These are phyloP conservation scores for Coemansia sp. DNA, from an alignment of 192 early-diverging fungal species.

Conservation along the genomic window DNA sequence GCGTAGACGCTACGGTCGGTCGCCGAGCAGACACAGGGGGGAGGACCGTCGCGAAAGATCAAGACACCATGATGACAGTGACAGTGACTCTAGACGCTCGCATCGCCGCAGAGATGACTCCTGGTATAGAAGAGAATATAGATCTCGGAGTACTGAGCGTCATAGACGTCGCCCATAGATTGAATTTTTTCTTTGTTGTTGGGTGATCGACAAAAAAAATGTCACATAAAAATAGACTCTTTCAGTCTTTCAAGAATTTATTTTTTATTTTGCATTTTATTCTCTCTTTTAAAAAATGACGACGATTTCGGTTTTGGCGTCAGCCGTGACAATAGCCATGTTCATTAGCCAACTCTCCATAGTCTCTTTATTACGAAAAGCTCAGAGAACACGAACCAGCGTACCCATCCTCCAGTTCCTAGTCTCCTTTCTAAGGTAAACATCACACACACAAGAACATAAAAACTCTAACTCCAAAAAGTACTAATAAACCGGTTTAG, in stretches of 20 bases:
- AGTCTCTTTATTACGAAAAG: conserved; percentile 19
- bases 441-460: background rate
- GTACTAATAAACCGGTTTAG: conserved; percentile 1
- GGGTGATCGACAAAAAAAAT: no score
- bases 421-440: conserved; percentile 34
- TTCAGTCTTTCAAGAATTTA: background rate
- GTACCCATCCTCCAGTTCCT: conserved; percentile 38
- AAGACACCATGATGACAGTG: background rate
- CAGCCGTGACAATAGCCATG: conserved; percentile 36
- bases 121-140: conserved; percentile 6
- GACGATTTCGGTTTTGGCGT: conserved; percentile 27
- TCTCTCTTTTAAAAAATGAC: conserved; percentile 18
- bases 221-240: background rate
- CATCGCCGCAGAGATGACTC: conserved; percentile 13
- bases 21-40: conserved; percentile 9
- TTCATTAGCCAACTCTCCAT: conserved; percentile 43
- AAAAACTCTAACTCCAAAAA: background rate
- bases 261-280: background rate
- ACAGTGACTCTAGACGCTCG: background rate
- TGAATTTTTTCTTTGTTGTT: no score
- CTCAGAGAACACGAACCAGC: conserved; percentile 11
- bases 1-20: conserved; percentile 5
- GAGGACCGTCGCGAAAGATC: background rate
- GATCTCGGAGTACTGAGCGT: conserved; percentile 30
- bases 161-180: conserved; percentile 15